Conservation (phyloP, 352 stramenopile species). For the Globisporangium nunn region DNA sequence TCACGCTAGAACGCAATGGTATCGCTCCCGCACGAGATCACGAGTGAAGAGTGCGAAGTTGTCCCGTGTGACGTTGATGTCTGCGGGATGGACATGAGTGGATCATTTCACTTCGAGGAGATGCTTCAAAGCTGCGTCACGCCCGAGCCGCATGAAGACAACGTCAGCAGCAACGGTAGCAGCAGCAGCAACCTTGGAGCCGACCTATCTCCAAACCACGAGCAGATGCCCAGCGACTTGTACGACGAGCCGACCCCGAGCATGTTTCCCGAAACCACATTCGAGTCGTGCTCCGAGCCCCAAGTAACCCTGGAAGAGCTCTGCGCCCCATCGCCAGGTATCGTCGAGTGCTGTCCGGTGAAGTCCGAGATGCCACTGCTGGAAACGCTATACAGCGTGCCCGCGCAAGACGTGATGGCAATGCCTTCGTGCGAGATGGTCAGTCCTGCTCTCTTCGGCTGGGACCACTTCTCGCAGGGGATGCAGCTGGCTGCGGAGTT, state of each 20-base stretch:
- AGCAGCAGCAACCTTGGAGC: neutral
- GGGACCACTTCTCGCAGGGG: slow-evolving; percentile 2
- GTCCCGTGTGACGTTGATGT: neutral
- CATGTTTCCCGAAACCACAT: slow-evolving; percentile 1
- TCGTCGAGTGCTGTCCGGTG: neutral
- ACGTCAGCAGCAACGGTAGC: neutral
- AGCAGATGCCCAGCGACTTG: neutral
- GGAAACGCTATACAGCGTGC: neutral
- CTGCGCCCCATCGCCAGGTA: neutral
- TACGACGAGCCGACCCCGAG: neutral
- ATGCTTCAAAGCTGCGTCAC: slow-evolving; percentile 3
- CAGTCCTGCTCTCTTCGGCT: slow-evolving; percentile 3
- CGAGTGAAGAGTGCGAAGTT: neutral
- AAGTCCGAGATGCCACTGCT: slow-evolving; percentile 6
- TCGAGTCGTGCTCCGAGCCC: slow-evolving; percentile 2
- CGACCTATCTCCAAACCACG: neutral
- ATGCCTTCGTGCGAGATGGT: slow-evolving; percentile 1
- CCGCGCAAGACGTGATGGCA: neutral
- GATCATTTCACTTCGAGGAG: slow-evolving; percentile 7
- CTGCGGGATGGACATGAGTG: neutral
- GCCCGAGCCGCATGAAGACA: neutral
- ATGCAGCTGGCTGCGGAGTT: slow-evolving; percentile 2
- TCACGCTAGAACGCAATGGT: neutral
- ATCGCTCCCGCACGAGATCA: slow-evolving; percentile 3
- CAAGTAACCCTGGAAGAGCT: slow-evolving; percentile 7